These are phyloP conservation scores for Diaporthe destruens DNA, from an alignment of 2,329 filamentous ascomycete genomes.

Conservation along the genomic window DNA sequence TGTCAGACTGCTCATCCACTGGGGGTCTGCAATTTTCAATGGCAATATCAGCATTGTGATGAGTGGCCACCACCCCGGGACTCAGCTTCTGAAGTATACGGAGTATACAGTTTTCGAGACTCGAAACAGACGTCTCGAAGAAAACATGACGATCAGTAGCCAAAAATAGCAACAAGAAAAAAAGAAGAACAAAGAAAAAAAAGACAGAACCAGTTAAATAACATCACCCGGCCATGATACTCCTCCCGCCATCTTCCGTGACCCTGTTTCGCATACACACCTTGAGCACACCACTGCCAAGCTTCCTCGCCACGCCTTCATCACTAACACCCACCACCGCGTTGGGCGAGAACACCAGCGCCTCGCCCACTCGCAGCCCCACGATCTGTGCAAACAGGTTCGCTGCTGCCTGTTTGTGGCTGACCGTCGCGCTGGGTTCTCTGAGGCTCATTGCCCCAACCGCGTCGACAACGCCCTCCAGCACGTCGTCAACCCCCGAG, in stretches of 20 bases:
- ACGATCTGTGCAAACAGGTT: conserved; percentile 59
- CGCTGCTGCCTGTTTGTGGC: conserved; percentile 44
- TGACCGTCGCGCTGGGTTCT: background rate
- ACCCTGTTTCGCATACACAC: conserved; percentile 57
- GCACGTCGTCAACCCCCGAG: conserved; percentile 6
- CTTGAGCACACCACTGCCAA: conserved; percentile 56
- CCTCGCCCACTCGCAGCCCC: conserved; percentile 58
- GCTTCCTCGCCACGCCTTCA: conserved; percentile 43
- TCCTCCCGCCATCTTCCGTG: conserved; percentile 59
- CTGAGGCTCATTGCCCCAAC: conserved; percentile 40
- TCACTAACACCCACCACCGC: conserved; percentile 52
- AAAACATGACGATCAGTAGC: conserved; percentile 27
- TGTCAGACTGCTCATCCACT: no score
- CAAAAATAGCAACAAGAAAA: no score
- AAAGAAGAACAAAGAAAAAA: no score
- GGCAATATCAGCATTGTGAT: background rate
- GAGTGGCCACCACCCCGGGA: background rate
- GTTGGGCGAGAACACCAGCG: conserved; percentile 60
- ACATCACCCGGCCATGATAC: conserved; percentile 56
- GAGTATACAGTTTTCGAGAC: background rate
- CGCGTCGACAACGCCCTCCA: conserved; percentile 7
- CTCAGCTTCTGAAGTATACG: background rate
- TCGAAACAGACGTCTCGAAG: background rate
- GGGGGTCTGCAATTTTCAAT: background rate
- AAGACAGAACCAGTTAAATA: no score